These are phyloP conservation scores for Dictyostelium firmibasis DNA, from an alignment of 78 protist genomes.

Conservation along the genomic window DNA sequence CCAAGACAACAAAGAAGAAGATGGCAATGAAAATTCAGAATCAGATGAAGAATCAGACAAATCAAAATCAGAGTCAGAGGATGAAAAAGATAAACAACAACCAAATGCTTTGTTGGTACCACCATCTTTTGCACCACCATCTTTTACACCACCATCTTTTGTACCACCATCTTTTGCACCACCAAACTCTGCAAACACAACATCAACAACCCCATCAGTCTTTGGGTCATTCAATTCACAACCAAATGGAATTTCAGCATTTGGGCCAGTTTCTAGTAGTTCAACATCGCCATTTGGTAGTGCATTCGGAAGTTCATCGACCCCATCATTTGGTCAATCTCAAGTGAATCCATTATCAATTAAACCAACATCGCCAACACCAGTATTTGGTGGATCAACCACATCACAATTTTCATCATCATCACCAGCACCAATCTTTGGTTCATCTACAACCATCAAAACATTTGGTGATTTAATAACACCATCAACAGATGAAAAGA, in stretches of 20 bases:
- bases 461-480: background rate
- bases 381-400: background rate
- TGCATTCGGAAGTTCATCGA: background rate
- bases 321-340: background rate
- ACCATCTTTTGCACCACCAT: background rate
- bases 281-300: background rate
- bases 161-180: background rate
- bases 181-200: background rate
- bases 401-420: background rate
- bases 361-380: background rate
- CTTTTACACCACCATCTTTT: background rate
- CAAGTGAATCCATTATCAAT: background rate
- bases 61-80: background rate
- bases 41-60: background rate
- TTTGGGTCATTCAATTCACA: background rate
- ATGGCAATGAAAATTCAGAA: background rate
- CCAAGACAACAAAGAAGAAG: background rate
- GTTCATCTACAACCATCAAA: background rate
- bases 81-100: background rate
- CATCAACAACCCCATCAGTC: background rate
- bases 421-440: slow-evolving; percentile 5
- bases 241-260: background rate
- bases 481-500: background rate
- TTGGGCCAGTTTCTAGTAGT: background rate
- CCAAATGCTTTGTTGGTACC: background rate